Evolutionary conservation across 1,284 basidiomycete genomes (phyloP), one percentile per base, ranked within the genome.

Genomic region (Cutaneotrichosporon sp.): DNA sequence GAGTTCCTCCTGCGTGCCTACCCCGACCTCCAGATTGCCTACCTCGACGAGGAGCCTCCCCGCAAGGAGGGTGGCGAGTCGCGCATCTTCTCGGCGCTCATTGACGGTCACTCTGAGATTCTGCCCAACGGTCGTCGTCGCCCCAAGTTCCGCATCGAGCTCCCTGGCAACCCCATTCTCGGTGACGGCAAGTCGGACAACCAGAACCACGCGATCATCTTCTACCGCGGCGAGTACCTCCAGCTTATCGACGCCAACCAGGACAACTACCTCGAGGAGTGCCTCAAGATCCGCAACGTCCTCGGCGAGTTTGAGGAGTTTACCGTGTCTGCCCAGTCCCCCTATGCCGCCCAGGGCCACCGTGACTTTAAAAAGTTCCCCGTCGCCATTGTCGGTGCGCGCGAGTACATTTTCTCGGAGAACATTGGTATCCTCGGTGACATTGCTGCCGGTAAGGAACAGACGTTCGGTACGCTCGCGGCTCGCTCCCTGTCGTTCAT

Each of bases 361-460:
- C 84, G 87, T 72, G 89, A 94, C 66, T 92, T 93, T 80, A 83
- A 83, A 73, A 84, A 84, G 64, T 77, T 87, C 46, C 94, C 94
- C 15, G 90, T 98, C 34, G 96, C 96, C 17, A 98, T 98, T 66
- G 87, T 99, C 59, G 94, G 96, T 76, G 92, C 94, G 18, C 85
- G 96, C 77, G 96, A 99, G 80, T 99, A 98, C 77, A 97, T 98
- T 75, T 98, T 98, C 80, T 98, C 96, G 47, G 96, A 99, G 80
- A 97, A 97, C 77, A 98, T 98, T 64, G 94, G 94, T 83, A 94
- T 98, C 66, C 81, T 99, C 46, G 94, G 94, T 76, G 94, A 99
- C 76, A 83, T 98, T 49, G 94, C 94, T 46, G 94, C 94, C 60
- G 94, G 96, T 30, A 98, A 99, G 80, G 96, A 99, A 77, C 94